Base-by-base conservation (phyloP, 2,329 filamentous ascomycete species). In the Chalara sp. region DNA sequence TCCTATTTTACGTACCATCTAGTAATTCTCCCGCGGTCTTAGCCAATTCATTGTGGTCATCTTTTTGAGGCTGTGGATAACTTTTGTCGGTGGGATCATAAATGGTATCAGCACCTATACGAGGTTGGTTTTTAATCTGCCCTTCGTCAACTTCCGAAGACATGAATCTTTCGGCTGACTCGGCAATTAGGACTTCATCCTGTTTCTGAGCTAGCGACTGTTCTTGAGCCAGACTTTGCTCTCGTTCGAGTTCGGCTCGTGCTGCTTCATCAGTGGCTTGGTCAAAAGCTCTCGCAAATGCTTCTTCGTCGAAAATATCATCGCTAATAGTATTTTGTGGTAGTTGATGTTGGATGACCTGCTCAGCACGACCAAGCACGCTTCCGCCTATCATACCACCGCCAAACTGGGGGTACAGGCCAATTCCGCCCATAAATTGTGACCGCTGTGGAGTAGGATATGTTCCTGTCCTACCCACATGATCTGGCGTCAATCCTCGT, bases 21-120 rank as follows among this genome's bases (percentile, higher is more conserved):
- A 93, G 72, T 4, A 95, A 73, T 52, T 84, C 75, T 12, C 80
- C 82, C 5, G 89, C 89, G 1, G 87, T 90, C 40, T 75, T 74
- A 21, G 86, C 83, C 31, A 93, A 76, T 43, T 86, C 87, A 56
- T 89, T 81, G 29, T 60, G 56, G 44, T 61, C 55, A 32, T 63
- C 57, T 56, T 67, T 61, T 37, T 65, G 53, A 57, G 64, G 50
- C 51, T 61, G 42, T 63, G 64, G 42, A 67, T 64, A 21, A 67
- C 63, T 32, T 61, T 62, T 37, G 48, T 53, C 31, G 42, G 51
- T 30, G 47, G 58, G 52, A 13, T 60, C 51, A 11, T 61, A 55
- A 43, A 68, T 64, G 4, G 57, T 58, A 50, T 70, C 67, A 43
- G 65, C 62, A 12, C 65, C 67, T 10, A 69, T 59, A 5, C 56